Conservation (phyloP, 1,284 basidiomycete genomes). For the Xerocomus cyaneibrunnescens region DNA sequence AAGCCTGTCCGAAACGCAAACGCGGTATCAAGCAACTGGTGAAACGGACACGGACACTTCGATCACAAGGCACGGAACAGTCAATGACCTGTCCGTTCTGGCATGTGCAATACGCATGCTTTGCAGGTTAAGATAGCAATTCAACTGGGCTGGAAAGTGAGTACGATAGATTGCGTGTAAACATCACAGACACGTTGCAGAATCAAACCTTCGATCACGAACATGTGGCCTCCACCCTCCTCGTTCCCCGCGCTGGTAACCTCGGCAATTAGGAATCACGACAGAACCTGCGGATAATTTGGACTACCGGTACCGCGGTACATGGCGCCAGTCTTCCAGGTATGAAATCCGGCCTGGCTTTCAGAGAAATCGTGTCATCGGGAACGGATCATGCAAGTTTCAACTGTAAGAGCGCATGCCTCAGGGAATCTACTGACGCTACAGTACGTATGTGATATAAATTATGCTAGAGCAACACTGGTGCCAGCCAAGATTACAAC, state of each 20-base stretch:
- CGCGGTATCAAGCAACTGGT: conserved; percentile 14
- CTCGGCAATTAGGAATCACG: conserved; percentile 9
- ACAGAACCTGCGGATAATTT: not conserved
- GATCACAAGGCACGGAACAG: conserved; percentile 22
- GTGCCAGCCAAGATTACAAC: conserved; percentile 1
- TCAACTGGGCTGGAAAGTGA: conserved; percentile 6
- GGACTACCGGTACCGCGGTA: not conserved
- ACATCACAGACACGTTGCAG: conserved; percentile 25
- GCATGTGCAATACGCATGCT: conserved; percentile 32
- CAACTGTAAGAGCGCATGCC: not conserved
- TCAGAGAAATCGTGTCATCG: not conserved
- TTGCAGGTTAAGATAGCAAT: conserved; percentile 9
- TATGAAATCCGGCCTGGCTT: not conserved
- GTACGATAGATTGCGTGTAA: conserved; percentile 10
- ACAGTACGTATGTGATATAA: conserved; percentile 22
- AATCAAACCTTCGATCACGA: conserved; percentile 20
- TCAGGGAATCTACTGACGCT: conserved; percentile 6
- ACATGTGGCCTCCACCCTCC: conserved; percentile 16
- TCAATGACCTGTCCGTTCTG: conserved; percentile 13
- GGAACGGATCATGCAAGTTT: not conserved
- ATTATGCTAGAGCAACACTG: conserved; percentile 12
- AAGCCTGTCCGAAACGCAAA: conserved; percentile 33
- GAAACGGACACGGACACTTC: conserved; percentile 20
- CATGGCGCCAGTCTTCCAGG: not conserved
- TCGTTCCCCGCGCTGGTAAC: not conserved